Conservation (phyloP, 495 filamentous ascomycete species). For the Aspergillus cavernicola region DNA sequence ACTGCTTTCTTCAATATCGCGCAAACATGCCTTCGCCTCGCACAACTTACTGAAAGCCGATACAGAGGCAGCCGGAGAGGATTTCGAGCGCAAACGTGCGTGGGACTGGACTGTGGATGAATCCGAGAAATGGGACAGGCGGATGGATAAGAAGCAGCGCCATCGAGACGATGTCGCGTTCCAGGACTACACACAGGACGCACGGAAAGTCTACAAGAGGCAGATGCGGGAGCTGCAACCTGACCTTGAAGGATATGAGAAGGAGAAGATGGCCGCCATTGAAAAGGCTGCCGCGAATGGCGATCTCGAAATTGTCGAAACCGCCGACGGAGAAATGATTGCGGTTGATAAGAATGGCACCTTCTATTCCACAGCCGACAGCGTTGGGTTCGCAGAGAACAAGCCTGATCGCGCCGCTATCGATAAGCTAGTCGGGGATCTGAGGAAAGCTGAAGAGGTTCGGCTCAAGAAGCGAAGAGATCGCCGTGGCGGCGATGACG, state of each 20-base stretch:
- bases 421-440: constrained; percentile 79
- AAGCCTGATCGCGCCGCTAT: constrained; percentile 88
- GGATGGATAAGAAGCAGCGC: constrained; percentile 77
- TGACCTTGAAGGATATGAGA: constrained; percentile 78
- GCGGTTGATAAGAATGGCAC: constrained; percentile 86
- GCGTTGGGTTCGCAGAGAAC: constrained; percentile 74
- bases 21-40: constrained; percentile 79
- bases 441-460: constrained; percentile 84
- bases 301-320: constrained; percentile 88
- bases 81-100: constrained; percentile 95
- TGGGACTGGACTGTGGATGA: constrained; percentile 99
- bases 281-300: constrained; percentile 76
- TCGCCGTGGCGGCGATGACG: constrained; percentile 67
- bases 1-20: constrained; percentile 65
- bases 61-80: constrained; percentile 74
- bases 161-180: constrained; percentile 86
- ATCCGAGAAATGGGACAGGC: constrained; percentile 86
- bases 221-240: constrained; percentile 69
- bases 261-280: constrained; percentile 77
- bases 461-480: constrained; percentile 81
- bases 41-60: constrained; percentile 94
- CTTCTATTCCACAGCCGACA: constrained; percentile 85
- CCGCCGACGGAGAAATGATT: constrained; percentile 87
- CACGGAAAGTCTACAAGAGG: constrained; percentile 87
- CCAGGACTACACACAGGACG: constrained; percentile 82